Evolutionary conservation across 768 basidiomycete genomes (phyloP).

Genomic region (Lactarius quietus): DNA sequence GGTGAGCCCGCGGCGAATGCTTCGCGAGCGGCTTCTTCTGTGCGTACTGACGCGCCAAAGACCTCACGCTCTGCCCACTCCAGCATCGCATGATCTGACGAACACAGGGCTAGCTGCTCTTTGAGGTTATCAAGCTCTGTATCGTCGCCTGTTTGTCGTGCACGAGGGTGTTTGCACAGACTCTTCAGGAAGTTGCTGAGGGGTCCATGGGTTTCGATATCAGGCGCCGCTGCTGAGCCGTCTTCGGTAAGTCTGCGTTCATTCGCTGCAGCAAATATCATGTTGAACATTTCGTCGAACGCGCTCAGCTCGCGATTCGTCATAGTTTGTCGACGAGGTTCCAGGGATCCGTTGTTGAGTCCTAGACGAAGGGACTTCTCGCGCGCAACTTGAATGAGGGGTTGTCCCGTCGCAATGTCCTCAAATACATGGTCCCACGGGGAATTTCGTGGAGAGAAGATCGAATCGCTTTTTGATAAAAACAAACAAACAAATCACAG

Average conservation of each 20-base stretch:
- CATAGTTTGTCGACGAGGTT: slow-evolving; percentile 51
- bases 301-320: slow-evolving; percentile 62
- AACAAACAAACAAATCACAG: too few species aligned
- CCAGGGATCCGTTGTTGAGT: slow-evolving; percentile 9
- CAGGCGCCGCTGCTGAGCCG: background rate
- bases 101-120: slow-evolving; percentile 68
- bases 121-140: slow-evolving; percentile 63
- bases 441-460: slow-evolving; percentile 32
- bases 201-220: slow-evolving; percentile 19
- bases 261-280: slow-evolving; percentile 55
- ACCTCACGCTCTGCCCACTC: slow-evolving; percentile 69
- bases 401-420: slow-evolving; percentile 36
- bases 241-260: slow-evolving; percentile 31
- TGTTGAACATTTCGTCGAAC: slow-evolving; percentile 70
- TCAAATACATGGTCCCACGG: slow-evolving; percentile 56
- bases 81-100: slow-evolving; percentile 65
- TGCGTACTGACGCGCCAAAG: slow-evolving; percentile 55
- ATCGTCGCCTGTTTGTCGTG: slow-evolving; percentile 4
- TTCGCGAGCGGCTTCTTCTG: slow-evolving; percentile 45
- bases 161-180: slow-evolving; percentile 46
- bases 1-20: slow-evolving; percentile 33
- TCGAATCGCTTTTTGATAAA: slow-evolving; percentile 20
- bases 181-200: slow-evolving; percentile 47
- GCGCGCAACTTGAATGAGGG: slow-evolving; percentile 23
- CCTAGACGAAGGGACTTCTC: slow-evolving; percentile 5